Percentiles rank a stretch among this genome's conserved stretches.
Evolutionary conservation across 768 basidiomycete genomes (phyloP).

Genomic region (Tulasnella sp.): DNA sequence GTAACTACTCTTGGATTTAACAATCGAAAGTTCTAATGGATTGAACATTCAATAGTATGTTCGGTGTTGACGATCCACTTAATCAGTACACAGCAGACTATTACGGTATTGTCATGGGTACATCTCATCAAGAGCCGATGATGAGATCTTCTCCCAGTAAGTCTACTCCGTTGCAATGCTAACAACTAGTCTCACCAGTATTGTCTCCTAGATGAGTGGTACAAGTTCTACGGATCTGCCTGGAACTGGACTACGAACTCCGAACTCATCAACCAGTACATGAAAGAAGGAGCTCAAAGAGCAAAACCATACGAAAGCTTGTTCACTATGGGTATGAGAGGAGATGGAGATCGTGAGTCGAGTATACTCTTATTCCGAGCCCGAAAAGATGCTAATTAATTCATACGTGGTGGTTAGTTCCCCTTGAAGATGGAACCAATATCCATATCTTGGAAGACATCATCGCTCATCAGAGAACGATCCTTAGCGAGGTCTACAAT

Average conservation of each 20-base stretch:
- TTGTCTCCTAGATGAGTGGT: conserved; percentile 38
- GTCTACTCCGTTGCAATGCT: not conserved
- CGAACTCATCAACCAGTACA: conserved; percentile 45
- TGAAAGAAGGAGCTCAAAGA: conserved; percentile 46
- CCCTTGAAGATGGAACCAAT: conserved; percentile 38
- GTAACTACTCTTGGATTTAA: conserved; percentile 1
- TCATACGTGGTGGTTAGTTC: conserved; percentile 28
- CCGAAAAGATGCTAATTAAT: not conserved
- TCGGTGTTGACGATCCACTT: conserved; percentile 43
- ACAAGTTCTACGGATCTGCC: conserved; percentile 37
- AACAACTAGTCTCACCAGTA: not conserved
- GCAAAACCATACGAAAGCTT: conserved; percentile 48
- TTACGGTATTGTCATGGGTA: conserved; percentile 61
- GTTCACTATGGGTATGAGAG: conserved; percentile 59
- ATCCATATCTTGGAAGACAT: conserved; percentile 43
- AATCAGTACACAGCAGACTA: conserved; percentile 48
- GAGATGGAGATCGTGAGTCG: conserved; percentile 30
- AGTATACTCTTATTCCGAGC: conserved; percentile 17
- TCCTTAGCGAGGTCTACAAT: conserved; percentile 41
- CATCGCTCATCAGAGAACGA: conserved; percentile 46
- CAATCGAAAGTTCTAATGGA: not conserved
- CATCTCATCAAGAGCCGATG: conserved; percentile 63
- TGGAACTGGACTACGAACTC: conserved; percentile 53
- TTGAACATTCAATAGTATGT: conserved; percentile 26
- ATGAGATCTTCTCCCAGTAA: conserved; percentile 46